These are phyloP conservation scores for Eimeria necatrix DNA, from an alignment of 169 alveolate species.

Conservation along the genomic window DNA sequence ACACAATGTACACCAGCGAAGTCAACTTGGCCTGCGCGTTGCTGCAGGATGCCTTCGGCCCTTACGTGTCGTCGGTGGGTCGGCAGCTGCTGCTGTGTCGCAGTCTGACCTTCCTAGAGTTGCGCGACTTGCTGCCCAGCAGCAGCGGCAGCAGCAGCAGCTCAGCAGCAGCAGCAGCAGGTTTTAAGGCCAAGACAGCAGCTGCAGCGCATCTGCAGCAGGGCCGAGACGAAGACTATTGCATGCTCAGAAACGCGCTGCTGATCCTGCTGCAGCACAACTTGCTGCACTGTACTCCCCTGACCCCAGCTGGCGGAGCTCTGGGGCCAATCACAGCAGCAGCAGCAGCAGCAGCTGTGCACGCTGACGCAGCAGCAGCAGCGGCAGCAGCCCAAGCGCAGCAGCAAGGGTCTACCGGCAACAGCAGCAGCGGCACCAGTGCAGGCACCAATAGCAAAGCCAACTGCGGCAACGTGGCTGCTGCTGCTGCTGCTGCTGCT, in stretches of 20 bases:
- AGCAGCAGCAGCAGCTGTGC: conserved; percentile 39
- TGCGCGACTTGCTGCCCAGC: conserved; percentile 55
- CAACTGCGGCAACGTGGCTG: background rate
- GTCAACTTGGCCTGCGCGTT: conserved; percentile 58
- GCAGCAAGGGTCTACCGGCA: background rate
- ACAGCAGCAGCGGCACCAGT: conserved; percentile 45
- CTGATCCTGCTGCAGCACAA: conserved; percentile 75
- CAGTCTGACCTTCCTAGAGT: conserved; percentile 68
- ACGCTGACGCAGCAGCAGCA: conserved; percentile 36
- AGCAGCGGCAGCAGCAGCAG: conserved; percentile 36
- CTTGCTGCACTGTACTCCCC: conserved; percentile 37
- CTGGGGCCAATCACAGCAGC: conserved; percentile 4
- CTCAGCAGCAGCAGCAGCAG: conserved; percentile 16
- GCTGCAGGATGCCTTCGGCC: conserved; percentile 75
- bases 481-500: background rate
- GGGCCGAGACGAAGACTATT: conserved; percentile 14
- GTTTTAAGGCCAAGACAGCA: background rate
- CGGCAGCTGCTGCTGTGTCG: conserved; percentile 75
- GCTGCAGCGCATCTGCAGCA: conserved; percentile 2
- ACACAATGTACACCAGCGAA: conserved; percentile 39
- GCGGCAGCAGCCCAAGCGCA: background rate
- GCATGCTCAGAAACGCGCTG: conserved; percentile 63
- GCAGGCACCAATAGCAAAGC: background rate
- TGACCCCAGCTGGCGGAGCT: background rate
- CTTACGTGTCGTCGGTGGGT: conserved; percentile 52